phyloP scores from a whole-genome alignment of 352 stramenopile genomes.

The Pythium graminicola region DNA sequence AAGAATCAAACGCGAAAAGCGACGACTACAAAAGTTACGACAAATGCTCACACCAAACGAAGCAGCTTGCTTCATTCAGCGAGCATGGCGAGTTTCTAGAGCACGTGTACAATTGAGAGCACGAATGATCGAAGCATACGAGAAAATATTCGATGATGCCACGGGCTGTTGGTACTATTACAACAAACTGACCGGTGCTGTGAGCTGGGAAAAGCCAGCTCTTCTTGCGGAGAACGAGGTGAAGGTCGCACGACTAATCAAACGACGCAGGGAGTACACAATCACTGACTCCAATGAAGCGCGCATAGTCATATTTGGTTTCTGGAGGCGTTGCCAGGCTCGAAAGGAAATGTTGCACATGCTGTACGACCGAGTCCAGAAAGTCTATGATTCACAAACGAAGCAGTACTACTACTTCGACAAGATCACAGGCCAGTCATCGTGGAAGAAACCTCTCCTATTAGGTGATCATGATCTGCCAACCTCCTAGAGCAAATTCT shows the following conservation, averaged over 20 bases:
- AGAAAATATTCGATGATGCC: conserved; percentile 64
- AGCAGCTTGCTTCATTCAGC: conserved; percentile 48
- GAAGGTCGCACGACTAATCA: conserved; percentile 30
- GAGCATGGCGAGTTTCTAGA: conserved; percentile 34
- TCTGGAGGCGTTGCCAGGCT: conserved; percentile 37
- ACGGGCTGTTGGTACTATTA: conserved; percentile 71
- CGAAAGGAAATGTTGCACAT: conserved; percentile 39
- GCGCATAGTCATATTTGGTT: conserved; percentile 32
- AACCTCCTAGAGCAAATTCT: conserved; percentile 1
- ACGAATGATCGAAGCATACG: conserved; percentile 49
- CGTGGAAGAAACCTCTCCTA: conserved; percentile 61
- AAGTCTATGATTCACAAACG: conserved; percentile 59
- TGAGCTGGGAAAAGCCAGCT: conserved; percentile 57
- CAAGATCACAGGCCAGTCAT: conserved; percentile 58
- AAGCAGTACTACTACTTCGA: conserved; percentile 82
- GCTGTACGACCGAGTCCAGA: conserved; percentile 50
- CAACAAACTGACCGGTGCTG: conserved; percentile 59
- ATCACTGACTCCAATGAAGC: conserved; percentile 44
- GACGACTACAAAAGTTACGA: conserved; percentile 48
- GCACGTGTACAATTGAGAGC: conserved; percentile 34
- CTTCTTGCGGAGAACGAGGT: conserved; percentile 43
- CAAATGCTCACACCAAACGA: conserved; percentile 44
- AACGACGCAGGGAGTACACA: conserved; percentile 36
- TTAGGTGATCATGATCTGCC: conserved; percentile 43
- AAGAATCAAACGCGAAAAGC: conserved; percentile 52